Evolutionary conservation across 352 stramenopile genomes (phyloP).

Genomic region (Globisporangium lucens): DNA sequence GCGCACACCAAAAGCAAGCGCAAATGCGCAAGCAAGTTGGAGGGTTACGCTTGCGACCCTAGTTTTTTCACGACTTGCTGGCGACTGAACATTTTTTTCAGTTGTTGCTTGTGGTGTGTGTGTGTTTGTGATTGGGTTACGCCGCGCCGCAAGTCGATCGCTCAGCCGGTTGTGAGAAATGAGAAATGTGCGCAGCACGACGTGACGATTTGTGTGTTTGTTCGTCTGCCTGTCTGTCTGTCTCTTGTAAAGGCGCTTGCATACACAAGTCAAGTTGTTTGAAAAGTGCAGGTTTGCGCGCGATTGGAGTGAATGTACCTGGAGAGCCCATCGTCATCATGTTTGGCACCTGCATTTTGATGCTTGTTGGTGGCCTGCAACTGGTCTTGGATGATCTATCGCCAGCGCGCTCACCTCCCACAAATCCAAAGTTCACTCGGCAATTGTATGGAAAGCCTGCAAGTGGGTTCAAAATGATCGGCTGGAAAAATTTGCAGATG

Average conservation of each 20-base stretch:
- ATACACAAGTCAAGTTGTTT: not conserved
- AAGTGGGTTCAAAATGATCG: not conserved
- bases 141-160: not conserved
- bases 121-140: slow-evolving; percentile 1
- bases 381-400: not conserved
- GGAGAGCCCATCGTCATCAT: not conserved
- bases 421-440: not conserved
- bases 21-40: not conserved
- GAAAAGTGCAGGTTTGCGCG: not conserved
- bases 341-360: too few relatives aligned
- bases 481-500: not conserved
- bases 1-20: not conserved
- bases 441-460: not conserved
- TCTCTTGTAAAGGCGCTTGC: not conserved
- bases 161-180: not conserved
- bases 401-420: not conserved
- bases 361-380: too few relatives aligned
- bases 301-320: not conserved
- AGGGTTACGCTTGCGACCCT: not conserved
- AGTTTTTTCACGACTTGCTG: not conserved
- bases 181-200: not conserved
- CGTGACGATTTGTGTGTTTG: not conserved
- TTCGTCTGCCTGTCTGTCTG: not conserved
- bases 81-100: not conserved
- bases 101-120: not conserved